phyloP scores from a whole-genome alignment of 768 basidiomycete species.

The Panaeolus cyanescens region DNA sequence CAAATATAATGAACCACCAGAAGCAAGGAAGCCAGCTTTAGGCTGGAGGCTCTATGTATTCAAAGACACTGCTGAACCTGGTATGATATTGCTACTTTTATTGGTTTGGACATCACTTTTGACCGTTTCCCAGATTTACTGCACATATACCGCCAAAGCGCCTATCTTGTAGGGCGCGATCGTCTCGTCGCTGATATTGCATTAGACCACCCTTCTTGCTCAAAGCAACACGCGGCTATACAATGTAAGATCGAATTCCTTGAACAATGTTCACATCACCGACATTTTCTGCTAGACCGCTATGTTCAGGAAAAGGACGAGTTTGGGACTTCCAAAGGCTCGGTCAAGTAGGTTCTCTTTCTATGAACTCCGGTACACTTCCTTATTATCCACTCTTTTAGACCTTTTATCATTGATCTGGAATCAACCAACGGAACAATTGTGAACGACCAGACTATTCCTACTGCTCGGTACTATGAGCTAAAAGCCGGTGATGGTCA shows the following conservation, averaged over 20 bases:
- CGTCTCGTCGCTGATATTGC: conserved; percentile 83
- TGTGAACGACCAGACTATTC: conserved; percentile 87
- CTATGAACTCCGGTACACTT: not conserved
- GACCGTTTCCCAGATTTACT: conserved; percentile 65
- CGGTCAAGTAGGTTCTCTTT: conserved; percentile 70
- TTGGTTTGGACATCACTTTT: not conserved
- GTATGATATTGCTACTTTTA: conserved; percentile 47
- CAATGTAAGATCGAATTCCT: conserved; percentile 64
- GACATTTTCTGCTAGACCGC: conserved; percentile 53
- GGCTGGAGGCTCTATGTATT: conserved; percentile 98
- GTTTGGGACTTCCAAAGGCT: conserved; percentile 74
- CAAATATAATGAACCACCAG: conserved; percentile 98
- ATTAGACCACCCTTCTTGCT: conserved; percentile 95
- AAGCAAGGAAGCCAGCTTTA: conserved; percentile 87
- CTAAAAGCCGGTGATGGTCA: conserved; percentile 77
- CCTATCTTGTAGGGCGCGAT: conserved; percentile 92
- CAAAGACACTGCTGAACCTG: conserved; percentile 91
- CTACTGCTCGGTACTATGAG: conserved; percentile 86
- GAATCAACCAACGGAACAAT: conserved; percentile 97
- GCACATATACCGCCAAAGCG: conserved; percentile 92
- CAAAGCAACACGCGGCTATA: conserved; percentile 97
- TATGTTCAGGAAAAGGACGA: conserved; percentile 87
- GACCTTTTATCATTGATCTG: conserved; percentile 96
- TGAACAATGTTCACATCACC: not conserved
- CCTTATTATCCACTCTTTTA: conserved; percentile 30